Conservation (phyloP, 495 filamentous ascomycete genomes). For the Talaromyces wortmannii region DNA sequence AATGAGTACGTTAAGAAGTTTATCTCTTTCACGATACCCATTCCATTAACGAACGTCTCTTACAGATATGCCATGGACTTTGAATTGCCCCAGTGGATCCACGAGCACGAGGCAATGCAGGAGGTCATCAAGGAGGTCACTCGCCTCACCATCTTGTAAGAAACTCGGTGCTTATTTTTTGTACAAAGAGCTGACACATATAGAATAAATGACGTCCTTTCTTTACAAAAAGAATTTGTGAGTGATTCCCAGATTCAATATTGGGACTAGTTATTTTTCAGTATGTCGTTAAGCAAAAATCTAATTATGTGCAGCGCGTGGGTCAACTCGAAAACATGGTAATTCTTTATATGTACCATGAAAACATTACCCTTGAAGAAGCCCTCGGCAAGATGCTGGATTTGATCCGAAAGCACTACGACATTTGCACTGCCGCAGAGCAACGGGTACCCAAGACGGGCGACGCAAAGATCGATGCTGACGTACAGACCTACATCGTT, state of each 20-base stretch:
- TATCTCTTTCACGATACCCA: background rate
- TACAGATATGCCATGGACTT: background rate
- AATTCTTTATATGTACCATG: background rate
- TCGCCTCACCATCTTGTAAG: background rate
- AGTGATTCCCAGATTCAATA: background rate
- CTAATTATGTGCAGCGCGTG: background rate
- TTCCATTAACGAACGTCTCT: background rate
- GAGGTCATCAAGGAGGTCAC: background rate
- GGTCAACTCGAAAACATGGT: slow-evolving; percentile 1
- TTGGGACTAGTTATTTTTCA: no score
- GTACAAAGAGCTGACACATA: no score
- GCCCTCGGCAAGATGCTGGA: background rate
- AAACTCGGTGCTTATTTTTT: background rate
- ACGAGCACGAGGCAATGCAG: background rate
- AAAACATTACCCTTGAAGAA: background rate
- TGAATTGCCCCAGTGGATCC: background rate
- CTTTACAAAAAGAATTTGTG: background rate
- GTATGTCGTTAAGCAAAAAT: background rate
- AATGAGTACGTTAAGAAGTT: background rate
- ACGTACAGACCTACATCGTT: background rate
- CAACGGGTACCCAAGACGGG: background rate
- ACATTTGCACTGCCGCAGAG: background rate
- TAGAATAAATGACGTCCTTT: background rate
- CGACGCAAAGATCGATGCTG: background rate
- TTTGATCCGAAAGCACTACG: background rate